Percentiles rank a stretch among this genome's conserved stretches.
phyloP scores from a whole-genome alignment of 305 asterid species.

The Rubia peregrina region DNA sequence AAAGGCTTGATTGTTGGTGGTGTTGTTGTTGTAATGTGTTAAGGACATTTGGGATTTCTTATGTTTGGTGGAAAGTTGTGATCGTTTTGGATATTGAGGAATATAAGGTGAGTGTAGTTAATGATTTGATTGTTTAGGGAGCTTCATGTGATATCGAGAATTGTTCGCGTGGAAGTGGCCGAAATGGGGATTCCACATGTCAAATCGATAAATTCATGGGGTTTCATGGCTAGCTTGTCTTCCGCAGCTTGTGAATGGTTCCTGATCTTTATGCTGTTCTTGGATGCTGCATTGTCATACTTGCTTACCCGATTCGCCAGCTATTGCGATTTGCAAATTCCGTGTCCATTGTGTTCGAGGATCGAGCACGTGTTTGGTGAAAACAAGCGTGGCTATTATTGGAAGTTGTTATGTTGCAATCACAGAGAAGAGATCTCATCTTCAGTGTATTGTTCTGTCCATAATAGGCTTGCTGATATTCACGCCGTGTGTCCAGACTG shows the following conservation, averaged over 20 bases:
- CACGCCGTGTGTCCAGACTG: slow-evolving; percentile 73
- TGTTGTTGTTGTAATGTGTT: not conserved
- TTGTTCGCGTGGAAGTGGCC: slow-evolving; percentile 35
- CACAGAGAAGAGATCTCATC: slow-evolving; percentile 74
- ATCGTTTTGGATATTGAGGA: not conserved
- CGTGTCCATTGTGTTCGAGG: slow-evolving; percentile 73
- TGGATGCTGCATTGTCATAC: slow-evolving; percentile 52
- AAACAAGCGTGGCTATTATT: slow-evolving; percentile 34
- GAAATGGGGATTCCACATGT: slow-evolving; percentile 34
- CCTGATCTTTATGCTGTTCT: slow-evolving; percentile 55
- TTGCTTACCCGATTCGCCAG: slow-evolving; percentile 50
- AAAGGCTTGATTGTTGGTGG: not conserved
- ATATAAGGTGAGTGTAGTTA: slow-evolving; percentile 4
- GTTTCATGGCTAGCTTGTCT: slow-evolving; percentile 49
- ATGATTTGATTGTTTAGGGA: slow-evolving; percentile 18
- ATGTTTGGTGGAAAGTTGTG: not conserved
- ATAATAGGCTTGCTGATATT: slow-evolving; percentile 49
- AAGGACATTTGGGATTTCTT: slow-evolving; percentile 2
- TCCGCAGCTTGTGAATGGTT: slow-evolving; percentile 88
- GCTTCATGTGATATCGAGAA: slow-evolving; percentile 25
- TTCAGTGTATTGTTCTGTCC: slow-evolving; percentile 47
- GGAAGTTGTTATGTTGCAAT: slow-evolving; percentile 41
- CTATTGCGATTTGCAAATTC: slow-evolving; percentile 48
- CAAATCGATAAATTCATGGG: slow-evolving; percentile 31
- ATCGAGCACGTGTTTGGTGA: slow-evolving; percentile 35